A percentile compares a stretch with the other conserved stretches of the same genome.
These are phyloP conservation scores for Leptographium radiaticola DNA, from an alignment of 2,329 filamentous ascomycete genomes.

Conservation along the genomic window DNA sequence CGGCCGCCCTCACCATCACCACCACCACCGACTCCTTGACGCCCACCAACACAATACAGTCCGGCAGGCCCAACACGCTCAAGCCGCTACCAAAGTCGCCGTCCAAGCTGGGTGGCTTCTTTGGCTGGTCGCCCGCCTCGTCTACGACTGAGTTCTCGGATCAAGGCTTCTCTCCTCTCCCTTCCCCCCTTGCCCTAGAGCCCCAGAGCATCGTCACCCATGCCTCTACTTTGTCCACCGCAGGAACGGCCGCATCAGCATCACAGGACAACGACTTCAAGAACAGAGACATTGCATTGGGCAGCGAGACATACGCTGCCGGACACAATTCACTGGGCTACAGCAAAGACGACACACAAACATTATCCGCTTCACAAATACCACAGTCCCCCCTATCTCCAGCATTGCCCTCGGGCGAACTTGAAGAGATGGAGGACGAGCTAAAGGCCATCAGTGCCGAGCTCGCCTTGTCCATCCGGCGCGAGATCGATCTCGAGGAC, in stretches of 20 bases:
- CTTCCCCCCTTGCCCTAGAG: slow-evolving; percentile 37
- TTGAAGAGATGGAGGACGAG: slow-evolving; percentile 89
- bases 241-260: slow-evolving; percentile 19
- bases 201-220: slow-evolving; percentile 21
- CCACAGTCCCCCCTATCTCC: slow-evolving; percentile 11
- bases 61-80: slow-evolving; percentile 8
- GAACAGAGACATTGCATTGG: not conserved
- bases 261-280: slow-evolving; percentile 5
- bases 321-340: slow-evolving; percentile 32
- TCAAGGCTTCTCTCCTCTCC: slow-evolving; percentile 29
- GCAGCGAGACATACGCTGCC: slow-evolving; percentile 24
- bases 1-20: not conserved
- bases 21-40: not conserved
- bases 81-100: slow-evolving; percentile 37
- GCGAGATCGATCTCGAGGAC: slow-evolving; percentile 95
- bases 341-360: slow-evolving; percentile 37
- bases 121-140: slow-evolving; percentile 37
- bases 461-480: slow-evolving; percentile 79
- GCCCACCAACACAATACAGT: not conserved
- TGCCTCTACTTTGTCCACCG: slow-evolving; percentile 26
- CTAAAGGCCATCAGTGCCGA: slow-evolving; percentile 86
- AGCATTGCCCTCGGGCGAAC: slow-evolving; percentile 30
- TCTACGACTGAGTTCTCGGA: slow-evolving; percentile 39
- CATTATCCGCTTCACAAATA: slow-evolving; percentile 26
- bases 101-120: slow-evolving; percentile 36